Conservation (phyloP, 257 asterid species). For the Ilex asprella region DNA sequence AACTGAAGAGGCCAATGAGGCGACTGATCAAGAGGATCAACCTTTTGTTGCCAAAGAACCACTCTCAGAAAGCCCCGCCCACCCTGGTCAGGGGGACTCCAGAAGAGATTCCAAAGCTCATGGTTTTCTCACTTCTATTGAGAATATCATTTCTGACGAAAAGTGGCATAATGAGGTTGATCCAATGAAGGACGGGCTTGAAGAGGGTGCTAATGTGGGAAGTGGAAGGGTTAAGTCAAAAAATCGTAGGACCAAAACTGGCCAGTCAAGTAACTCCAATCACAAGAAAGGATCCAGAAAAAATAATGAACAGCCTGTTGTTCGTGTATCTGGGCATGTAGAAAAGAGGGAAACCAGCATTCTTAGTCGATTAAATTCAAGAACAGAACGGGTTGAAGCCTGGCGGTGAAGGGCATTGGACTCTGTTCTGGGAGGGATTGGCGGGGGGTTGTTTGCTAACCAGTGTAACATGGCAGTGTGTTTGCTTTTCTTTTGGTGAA, state of each 20-base stretch:
- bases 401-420: slow-evolving; percentile 49
- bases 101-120: slow-evolving; percentile 11
- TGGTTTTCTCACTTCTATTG: slow-evolving; percentile 29
- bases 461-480: slow-evolving; percentile 1
- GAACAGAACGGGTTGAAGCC: slow-evolving; percentile 47
- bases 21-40: slow-evolving; percentile 16
- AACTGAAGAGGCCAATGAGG: slow-evolving; percentile 10
- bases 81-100: slow-evolving; percentile 18
- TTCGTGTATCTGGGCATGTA: slow-evolving; percentile 16
- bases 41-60: slow-evolving; percentile 6
- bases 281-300: slow-evolving; percentile 33
- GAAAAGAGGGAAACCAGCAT: slow-evolving; percentile 36
- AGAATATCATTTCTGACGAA: slow-evolving; percentile 23
- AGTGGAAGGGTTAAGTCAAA: slow-evolving; percentile 31
- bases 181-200: slow-evolving; percentile 8
- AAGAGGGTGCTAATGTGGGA: slow-evolving; percentile 4
- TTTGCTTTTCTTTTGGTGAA: slow-evolving; percentile 3
- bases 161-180: slow-evolving; percentile 17
- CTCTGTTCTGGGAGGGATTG: too few species aligned
- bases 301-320: slow-evolving; percentile 19
- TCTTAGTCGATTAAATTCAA: slow-evolving; percentile 45
- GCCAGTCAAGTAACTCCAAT: slow-evolving; percentile 24
- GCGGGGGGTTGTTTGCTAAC: slow-evolving; percentile 1
- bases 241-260: slow-evolving; percentile 34
- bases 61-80: neutral